phyloP scores from a whole-genome alignment of 768 basidiomycete genomes.

The Imleria badia region DNA sequence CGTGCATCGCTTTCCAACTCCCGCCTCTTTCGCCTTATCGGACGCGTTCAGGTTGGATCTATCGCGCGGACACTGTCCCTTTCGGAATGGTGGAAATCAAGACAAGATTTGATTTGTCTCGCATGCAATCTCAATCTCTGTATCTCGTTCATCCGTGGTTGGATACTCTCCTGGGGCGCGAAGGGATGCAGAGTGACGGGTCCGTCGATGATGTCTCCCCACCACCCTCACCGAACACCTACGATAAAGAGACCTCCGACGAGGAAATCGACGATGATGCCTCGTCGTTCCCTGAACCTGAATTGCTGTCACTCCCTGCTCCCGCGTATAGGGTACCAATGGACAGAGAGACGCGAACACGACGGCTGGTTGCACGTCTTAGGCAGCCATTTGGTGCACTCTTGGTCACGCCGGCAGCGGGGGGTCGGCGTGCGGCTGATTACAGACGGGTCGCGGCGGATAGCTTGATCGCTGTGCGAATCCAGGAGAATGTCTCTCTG shows the following conservation, averaged over 20 bases:
- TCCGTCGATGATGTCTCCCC: neutral
- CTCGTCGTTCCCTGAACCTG: neutral
- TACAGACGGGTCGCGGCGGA: too few species aligned
- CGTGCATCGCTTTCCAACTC: too few species aligned
- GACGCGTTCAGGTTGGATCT: neutral
- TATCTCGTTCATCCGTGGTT: constrained; percentile 6
- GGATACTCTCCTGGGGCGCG: neutral
- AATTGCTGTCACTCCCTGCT: too few species aligned
- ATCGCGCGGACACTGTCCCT: neutral
- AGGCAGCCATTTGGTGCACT: constrained; percentile 1
- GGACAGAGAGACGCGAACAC: neutral
- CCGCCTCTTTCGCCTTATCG: neutral
- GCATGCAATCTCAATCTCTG: neutral
- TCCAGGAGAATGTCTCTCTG: too few species aligned
- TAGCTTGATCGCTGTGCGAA: too few species aligned
- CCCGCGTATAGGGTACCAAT: neutral
- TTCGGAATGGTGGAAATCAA: neutral
- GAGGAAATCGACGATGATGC: neutral
- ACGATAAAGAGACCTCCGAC: neutral
- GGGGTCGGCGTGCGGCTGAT: too few species aligned
- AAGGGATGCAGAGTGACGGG: neutral
- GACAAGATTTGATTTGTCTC: neutral
- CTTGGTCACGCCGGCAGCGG: neutral
- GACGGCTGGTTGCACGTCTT: neutral
- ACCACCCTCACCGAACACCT: neutral